Evolutionary conservation across 345 rosid genomes (phyloP), one percentile per base, ranked within the genome.

Genomic region (Salix koriyanagi): DNA sequence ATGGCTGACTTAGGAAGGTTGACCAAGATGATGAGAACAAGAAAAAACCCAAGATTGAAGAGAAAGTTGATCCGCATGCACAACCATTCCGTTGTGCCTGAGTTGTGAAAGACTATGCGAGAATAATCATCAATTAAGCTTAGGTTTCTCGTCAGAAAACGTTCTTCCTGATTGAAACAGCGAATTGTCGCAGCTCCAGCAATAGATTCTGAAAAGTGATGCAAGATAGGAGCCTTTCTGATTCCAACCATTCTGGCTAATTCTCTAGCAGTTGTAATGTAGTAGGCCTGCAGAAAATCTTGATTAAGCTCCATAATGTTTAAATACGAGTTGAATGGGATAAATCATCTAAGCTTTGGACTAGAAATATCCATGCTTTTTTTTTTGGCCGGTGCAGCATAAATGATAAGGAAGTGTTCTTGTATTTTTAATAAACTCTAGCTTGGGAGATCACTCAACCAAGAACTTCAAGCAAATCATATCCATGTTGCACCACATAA

Each of bases 1-100:
- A 92, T 81, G 72, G 85, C 80, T 46, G 92, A 90, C 77, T 84
- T 65, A 11, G 99, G 96, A 71, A 90, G 75, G 83, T 79, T 88
- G 77, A 93, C 92, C 88, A 93, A 85, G 85, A 93, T 87, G 70
- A 86, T 73, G 73, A 93, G 86, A 37, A 89, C 94, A 73, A 93
- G 71, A 75, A 90, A 94, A 87, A 93, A 95, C 46, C 86, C 94
- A n/a, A 85, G 80, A 78, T 92, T 88, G 86, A 91, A 90, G 41
- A 93, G 90, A 68, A 91, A 91, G 87, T 95, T 92, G 77, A 90
- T 87, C 61, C 99, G 88, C 78, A 91, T 77, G 60, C 91, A 85
- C 65, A 95, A 82, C 98, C 99, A 95, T 80, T 93, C 98, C 94
- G 90, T 93, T 23, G 97, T 85, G 70, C 89, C 87, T 30, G 80